Evolutionary conservation across 192 early-diverging fungal species (phyloP), one percentile per base, ranked within the genome.

Genomic region (Rhizophagus sp.): DNA sequence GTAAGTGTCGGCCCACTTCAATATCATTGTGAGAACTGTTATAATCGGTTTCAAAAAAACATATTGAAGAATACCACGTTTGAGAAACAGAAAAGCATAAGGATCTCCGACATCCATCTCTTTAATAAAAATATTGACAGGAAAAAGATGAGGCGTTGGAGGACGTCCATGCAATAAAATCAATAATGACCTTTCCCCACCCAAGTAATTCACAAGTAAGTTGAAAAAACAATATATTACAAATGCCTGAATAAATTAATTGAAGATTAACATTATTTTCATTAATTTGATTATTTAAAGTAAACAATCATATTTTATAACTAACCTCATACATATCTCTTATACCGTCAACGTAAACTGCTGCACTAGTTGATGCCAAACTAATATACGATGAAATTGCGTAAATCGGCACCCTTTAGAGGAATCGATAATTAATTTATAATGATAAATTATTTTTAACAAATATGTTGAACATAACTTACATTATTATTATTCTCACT

Each of bases 211-310:
- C 44, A 97, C 90, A 62, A 97, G 80, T 66, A 98, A 83, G 52
- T 88, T 95, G 85, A 98, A 96, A 84, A 98, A 98, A 80, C 94
- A 93, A 86, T 98, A 98, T 65, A 98, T 94, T 33, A 98, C 97
- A 89, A 97, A 98, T 39, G 95, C 96, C 85, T 86, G 79, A 66
- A 39, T 22, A 64, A 36, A 76, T 39, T 64, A 68, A 50, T 61
- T n/a, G 64, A n/a, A 33, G 13, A 61, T 41, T 47, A 24, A 13
- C 6, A 57, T 17, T 61, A 41, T 17, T 10, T n/a, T 8, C 34
- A 19, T 30, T 41, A 11, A 73, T n/a, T 24, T 69, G 25, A 30
- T 27, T 33, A 12, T 13, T 36, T 49, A 30, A 36, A 30, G 24
- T 52, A 15, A 10, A 41, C 9, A 0, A 72, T 25, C 15, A 36